Conservation (phyloP, 225 moss, liverwort and hornwort species). For the Asterella californica region DNA sequence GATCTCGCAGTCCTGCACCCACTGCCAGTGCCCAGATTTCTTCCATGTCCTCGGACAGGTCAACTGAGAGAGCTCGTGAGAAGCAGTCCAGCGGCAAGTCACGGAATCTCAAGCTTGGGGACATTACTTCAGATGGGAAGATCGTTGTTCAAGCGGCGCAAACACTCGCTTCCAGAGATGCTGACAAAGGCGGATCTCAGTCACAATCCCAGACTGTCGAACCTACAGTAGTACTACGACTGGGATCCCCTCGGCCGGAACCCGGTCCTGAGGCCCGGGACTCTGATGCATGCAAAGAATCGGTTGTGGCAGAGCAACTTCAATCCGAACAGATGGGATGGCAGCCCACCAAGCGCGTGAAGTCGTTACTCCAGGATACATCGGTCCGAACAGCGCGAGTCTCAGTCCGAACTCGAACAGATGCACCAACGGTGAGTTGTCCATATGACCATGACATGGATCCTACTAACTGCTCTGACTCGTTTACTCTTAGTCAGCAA, state of each 20-base stretch:
- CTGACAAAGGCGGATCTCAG: conserved; percentile 12
- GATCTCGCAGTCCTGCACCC: conserved; percentile 31
- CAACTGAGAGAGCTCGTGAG: background rate
- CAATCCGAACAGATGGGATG: conserved; percentile 28
- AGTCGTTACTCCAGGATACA: conserved; percentile 27
- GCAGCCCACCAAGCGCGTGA: conserved; percentile 40
- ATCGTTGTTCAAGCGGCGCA: background rate
- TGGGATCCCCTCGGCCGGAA: conserved; percentile 22
- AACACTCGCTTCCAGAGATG: conserved; percentile 15
- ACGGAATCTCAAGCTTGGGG: background rate
- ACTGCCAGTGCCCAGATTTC: conserved; percentile 15
- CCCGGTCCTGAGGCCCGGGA: conserved; percentile 22
- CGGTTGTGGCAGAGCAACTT: conserved; percentile 17
- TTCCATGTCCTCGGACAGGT: background rate
- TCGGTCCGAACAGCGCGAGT: conserved; percentile 13
- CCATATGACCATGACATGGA: too few relatives aligned
- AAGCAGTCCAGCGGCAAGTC: background rate
- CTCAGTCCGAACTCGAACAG: conserved; percentile 20
- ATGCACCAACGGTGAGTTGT: conserved; percentile 24
- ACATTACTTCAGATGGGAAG: background rate
- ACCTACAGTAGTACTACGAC: background rate
- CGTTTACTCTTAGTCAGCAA: too few relatives aligned
- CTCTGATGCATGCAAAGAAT: conserved; percentile 18
- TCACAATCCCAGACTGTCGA: conserved; percentile 16
- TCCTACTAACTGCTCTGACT: too few relatives aligned